A percentile compares a stretch with the other conserved stretches of the same genome.
phyloP scores from a whole-genome alignment of 345 rosid species.

The Eucalyptus lansdowneana region DNA sequence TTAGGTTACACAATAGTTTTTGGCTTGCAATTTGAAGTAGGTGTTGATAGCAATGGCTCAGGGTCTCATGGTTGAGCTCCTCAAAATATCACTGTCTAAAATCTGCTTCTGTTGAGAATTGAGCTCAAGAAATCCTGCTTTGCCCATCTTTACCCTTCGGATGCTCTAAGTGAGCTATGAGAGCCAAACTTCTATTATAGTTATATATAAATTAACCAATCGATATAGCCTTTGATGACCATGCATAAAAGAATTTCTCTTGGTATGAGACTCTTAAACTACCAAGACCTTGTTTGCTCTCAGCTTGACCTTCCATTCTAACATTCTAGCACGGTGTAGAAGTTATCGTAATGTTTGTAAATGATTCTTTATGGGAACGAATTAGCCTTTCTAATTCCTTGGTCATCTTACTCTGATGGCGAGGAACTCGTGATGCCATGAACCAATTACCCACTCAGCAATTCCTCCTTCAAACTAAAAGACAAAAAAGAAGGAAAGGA shows the following conservation, averaged over 20 bases:
- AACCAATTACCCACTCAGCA: neutral
- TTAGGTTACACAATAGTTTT: neutral
- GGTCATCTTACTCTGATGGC: neutral
- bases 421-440: neutral
- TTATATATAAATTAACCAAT: neutral
- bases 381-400: neutral
- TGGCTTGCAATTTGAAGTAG: neutral
- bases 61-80: neutral
- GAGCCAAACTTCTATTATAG: neutral
- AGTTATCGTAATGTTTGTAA: neutral
- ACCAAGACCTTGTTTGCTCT: neutral
- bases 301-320: neutral
- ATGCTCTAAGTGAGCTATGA: slow-evolving; percentile 98
- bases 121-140: slow-evolving; percentile 93
- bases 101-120: slow-evolving; percentile 68
- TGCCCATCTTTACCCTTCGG: slow-evolving; percentile 43
- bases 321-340: neutral
- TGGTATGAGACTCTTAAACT: neutral
- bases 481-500: neutral
- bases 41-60: neutral
- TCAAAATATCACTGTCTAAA: neutral
- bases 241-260: neutral
- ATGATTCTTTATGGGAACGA: neutral
- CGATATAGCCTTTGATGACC: neutral
- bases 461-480: neutral